Conservation (phyloP, 2,329 filamentous ascomycete genomes). For the Rhytidhysteron rufulum region DNA sequence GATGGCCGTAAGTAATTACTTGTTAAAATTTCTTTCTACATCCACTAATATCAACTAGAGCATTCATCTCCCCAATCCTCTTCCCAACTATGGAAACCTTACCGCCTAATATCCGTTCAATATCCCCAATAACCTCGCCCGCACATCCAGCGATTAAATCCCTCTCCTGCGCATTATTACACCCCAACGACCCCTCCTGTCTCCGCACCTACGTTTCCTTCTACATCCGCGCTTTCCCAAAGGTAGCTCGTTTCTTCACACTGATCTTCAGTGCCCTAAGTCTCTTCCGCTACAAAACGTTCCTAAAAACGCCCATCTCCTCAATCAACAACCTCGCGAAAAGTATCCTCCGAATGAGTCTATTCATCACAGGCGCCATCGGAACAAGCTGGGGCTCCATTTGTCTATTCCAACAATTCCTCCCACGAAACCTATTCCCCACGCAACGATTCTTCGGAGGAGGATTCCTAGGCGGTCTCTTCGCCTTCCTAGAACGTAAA, state of each 20-base stretch:
- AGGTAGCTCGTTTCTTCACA: constrained; percentile 72
- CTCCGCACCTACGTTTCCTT: constrained; percentile 82
- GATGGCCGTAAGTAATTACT: constrained; percentile 67
- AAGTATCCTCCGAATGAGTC: constrained; percentile 67
- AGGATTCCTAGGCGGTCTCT: constrained; percentile 79
- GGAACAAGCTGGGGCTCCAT: constrained; percentile 84
- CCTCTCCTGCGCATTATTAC: constrained; percentile 84
- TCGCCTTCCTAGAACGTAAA: constrained; percentile 71
- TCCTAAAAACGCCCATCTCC: constrained; percentile 66
- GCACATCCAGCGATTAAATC: constrained; percentile 84
- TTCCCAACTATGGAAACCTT: constrained; percentile 68
- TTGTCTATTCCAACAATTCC: constrained; percentile 78
- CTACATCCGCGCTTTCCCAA: constrained; percentile 78
- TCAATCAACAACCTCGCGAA: constrained; percentile 64
- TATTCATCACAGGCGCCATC: constrained; percentile 78
- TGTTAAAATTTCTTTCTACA: constrained; percentile 3
- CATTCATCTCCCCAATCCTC: constrained; percentile 80
- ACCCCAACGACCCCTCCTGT: constrained; percentile 85
- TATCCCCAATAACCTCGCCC: constrained; percentile 74
- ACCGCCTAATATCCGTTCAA: constrained; percentile 59
- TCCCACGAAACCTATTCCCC: constrained; percentile 71
- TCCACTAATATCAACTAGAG: constrained; percentile 40
- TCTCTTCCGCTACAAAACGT: constrained; percentile 62
- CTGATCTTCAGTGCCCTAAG: constrained; percentile 69
- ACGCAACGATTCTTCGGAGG: constrained; percentile 87